A percentile compares a stretch with the other conserved stretches of the same genome.
phyloP scores from a whole-genome alignment of 2,329 filamentous ascomycete genomes.

The Nothophaeocryptopus gaeumannii region DNA sequence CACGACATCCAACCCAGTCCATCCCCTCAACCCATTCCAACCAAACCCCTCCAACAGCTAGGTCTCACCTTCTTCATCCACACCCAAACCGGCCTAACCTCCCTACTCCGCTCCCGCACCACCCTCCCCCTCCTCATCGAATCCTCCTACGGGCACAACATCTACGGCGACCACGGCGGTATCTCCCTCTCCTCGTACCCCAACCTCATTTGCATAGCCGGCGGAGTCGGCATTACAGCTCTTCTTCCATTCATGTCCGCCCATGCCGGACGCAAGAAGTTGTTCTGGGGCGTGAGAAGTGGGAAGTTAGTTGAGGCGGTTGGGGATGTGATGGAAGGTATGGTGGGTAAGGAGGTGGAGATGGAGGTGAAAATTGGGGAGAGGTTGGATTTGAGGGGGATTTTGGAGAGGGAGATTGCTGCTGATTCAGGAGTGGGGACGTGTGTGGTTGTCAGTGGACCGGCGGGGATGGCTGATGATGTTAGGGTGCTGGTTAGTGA shows the following conservation, averaged over 20 bases:
- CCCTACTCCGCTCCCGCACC: slow-evolving; percentile 23
- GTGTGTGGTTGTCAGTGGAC: slow-evolving; percentile 45
- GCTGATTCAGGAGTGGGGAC: slow-evolving; percentile 30
- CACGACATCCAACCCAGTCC: slow-evolving; percentile 1
- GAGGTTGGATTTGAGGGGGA: slow-evolving; percentile 34
- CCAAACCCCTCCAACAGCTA: not conserved
- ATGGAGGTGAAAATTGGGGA: slow-evolving; percentile 36
- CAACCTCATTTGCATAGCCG: slow-evolving; percentile 42
- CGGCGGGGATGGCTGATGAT: slow-evolving; percentile 42
- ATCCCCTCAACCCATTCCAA: not conserved
- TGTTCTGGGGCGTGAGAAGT: slow-evolving; percentile 38
- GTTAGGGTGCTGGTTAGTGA: slow-evolving; percentile 28
- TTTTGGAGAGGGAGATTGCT: slow-evolving; percentile 35
- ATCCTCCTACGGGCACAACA: slow-evolving; percentile 36
- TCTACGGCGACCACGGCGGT: slow-evolving; percentile 1
- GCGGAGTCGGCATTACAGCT: slow-evolving; percentile 50
- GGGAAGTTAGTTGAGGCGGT: slow-evolving; percentile 28
- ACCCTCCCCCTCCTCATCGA: slow-evolving; percentile 37
- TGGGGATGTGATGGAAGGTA: slow-evolving; percentile 1
- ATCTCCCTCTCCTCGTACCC: slow-evolving; percentile 1
- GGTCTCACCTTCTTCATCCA: slow-evolving; percentile 40
- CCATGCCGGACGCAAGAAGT: slow-evolving; percentile 37
- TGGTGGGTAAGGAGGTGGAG: slow-evolving; percentile 36
- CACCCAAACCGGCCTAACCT: slow-evolving; percentile 38
- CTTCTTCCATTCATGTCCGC: slow-evolving; percentile 37